These are phyloP conservation scores for Beauveria pseudobassiana DNA, from an alignment of 2,329 filamentous ascomycete species.

Conservation along the genomic window DNA sequence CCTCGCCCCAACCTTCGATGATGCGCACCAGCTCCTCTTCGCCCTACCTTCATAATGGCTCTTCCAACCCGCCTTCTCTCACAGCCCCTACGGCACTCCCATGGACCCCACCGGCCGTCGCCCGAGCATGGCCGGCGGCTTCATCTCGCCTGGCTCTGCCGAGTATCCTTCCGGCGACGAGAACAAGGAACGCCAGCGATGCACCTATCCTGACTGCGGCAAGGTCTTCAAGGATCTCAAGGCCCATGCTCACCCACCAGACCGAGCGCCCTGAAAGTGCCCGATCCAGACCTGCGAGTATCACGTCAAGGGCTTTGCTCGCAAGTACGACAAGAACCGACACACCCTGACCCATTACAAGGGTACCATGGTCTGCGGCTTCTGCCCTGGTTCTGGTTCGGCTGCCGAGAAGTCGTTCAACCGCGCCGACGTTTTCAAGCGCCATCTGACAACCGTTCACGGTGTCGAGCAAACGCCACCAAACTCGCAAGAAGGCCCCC, in stretches of 20 bases:
- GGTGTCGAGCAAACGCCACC: slow-evolving; percentile 88
- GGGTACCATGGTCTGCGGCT: slow-evolving; percentile 93
- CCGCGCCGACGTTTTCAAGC: slow-evolving; percentile 91
- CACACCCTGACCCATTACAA: slow-evolving; percentile 95
- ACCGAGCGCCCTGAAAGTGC: slow-evolving; percentile 90
- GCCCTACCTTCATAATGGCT: slow-evolving; percentile 54
- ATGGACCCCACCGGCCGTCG: slow-evolving; percentile 44
- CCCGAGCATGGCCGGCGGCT: slow-evolving; percentile 59
- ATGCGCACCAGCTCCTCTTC: slow-evolving; percentile 53
- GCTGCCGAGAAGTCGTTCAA: slow-evolving; percentile 93
- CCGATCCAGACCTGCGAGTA: slow-evolving; percentile 90
- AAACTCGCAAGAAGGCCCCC: slow-evolving; percentile 69
- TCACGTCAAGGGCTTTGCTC: slow-evolving; percentile 82
- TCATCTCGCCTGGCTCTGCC: slow-evolving; percentile 54
- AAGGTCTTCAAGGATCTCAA: slow-evolving; percentile 85
- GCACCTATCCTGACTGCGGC: slow-evolving; percentile 77
- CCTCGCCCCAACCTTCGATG: slow-evolving; percentile 40
- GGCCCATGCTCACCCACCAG: slow-evolving; percentile 90
- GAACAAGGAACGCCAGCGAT: slow-evolving; percentile 61
- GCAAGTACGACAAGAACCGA: slow-evolving; percentile 94
- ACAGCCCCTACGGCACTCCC: slow-evolving; percentile 46
- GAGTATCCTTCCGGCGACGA: slow-evolving; percentile 57
- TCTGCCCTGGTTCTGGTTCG: slow-evolving; percentile 83
- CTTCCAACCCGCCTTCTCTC: slow-evolving; percentile 43
- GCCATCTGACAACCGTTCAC: slow-evolving; percentile 84